Percentiles rank a stretch among this genome's conserved stretches.
phyloP scores from a whole-genome alignment of 2,329 filamentous ascomycete species.

The Grosmannia penicillata region DNA sequence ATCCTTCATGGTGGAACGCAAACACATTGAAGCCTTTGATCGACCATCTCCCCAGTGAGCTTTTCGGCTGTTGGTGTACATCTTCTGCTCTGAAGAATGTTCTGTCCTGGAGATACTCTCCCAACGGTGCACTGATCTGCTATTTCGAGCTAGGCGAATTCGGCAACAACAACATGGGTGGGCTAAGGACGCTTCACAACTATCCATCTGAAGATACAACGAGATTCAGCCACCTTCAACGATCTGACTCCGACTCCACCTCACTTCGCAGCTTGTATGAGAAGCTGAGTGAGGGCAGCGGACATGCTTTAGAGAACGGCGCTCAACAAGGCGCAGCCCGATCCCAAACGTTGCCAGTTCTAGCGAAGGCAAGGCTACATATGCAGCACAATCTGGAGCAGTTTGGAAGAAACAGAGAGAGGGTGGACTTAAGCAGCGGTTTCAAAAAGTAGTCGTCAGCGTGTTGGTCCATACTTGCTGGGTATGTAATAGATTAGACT shows the following conservation, averaged over 20 bases:
- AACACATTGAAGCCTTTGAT: background rate
- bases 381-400: no score
- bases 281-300: background rate
- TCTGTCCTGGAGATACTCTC: conserved; percentile 3
- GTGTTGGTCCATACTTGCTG: no score
- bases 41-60: background rate
- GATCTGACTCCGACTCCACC: background rate
- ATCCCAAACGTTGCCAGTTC: no score
- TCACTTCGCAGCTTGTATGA: background rate
- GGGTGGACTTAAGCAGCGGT: no score
- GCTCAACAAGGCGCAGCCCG: background rate
- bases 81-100: conserved; percentile 1
- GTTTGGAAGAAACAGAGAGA: no score
- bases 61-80: conserved; percentile 4
- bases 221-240: background rate
- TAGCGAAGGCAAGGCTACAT: no score
- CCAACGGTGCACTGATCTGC: conserved; percentile 2
- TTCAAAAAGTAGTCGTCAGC: no score
- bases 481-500: no score
- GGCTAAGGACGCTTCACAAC: no score
- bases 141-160: conserved; percentile 5
- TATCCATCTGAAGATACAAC: no score
- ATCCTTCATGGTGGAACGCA: background rate
- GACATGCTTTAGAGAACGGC: background rate
- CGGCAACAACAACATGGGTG: background rate